Conservation (phyloP, 345 rosid genomes). For the Limnanthes douglasii region DNA sequence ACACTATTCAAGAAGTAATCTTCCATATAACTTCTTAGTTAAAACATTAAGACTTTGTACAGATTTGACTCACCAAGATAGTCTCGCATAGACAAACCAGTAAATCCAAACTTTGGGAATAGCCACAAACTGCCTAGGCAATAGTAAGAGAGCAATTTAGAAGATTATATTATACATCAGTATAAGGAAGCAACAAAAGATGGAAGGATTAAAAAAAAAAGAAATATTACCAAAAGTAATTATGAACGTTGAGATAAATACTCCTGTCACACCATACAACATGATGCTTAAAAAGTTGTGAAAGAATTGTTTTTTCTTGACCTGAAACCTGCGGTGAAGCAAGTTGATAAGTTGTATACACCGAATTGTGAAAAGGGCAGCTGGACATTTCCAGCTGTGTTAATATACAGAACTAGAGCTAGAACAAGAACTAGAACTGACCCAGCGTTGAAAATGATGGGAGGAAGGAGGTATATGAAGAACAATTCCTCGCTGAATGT, state of each 20-base stretch:
- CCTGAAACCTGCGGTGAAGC: constrained; percentile 56
- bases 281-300: constrained; percentile 70
- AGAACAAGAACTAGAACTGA: constrained; percentile 12
- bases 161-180: not conserved
- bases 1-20: no score
- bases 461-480: constrained; percentile 93
- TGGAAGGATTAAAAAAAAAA: not conserved
- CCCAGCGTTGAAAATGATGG: constrained; percentile 97
- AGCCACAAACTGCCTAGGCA: constrained; percentile 67
- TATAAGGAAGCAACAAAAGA: not conserved
- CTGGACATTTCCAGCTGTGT: not conserved
- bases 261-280: constrained; percentile 71
- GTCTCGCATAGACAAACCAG: constrained; percentile 39
- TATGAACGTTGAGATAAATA: constrained; percentile 48
- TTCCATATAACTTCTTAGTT: no score
- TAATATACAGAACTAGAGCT: not conserved
- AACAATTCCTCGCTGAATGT: constrained; percentile 67
- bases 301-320: constrained; percentile 88
- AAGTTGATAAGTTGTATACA: not conserved
- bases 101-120: constrained; percentile 50
- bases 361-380: not conserved
- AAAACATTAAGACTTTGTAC: no score
- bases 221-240: constrained; percentile 39
- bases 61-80: constrained; percentile 72
- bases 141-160: constrained; percentile 8